Percentiles rank a stretch among this genome's conserved stretches.
Conservation (phyloP, 768 basidiomycete species). For the Lactifluus volemus region DNA sequence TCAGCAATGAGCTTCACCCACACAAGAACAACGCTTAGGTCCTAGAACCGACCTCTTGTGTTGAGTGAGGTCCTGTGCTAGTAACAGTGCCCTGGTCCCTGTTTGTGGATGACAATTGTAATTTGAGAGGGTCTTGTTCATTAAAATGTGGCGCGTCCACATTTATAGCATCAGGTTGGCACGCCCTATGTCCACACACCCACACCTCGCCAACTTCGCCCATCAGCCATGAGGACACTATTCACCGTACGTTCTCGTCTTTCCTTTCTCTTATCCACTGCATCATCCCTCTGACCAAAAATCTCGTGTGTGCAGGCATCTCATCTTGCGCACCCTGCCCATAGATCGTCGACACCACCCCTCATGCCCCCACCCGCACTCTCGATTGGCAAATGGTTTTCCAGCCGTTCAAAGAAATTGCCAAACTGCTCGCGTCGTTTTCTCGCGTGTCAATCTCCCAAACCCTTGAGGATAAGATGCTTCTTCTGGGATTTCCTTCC, state of each 20-base stretch:
- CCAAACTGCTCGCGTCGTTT: constrained; percentile 2
- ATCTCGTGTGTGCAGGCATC: constrained; percentile 1
- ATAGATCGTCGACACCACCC: background rate
- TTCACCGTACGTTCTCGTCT: constrained; percentile 1
- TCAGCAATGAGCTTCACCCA: background rate
- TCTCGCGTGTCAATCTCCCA: background rate
- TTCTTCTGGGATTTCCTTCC: constrained; percentile 10
- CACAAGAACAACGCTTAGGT: background rate
- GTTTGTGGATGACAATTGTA: background rate
- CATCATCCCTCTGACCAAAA: background rate
- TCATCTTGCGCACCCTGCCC: background rate
- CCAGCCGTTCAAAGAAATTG: constrained; percentile 6
- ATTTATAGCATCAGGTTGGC: constrained; percentile 1
- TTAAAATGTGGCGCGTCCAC: background rate
- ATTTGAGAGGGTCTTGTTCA: background rate
- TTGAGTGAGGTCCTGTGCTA: background rate
- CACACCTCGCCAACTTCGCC: background rate
- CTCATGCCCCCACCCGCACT: background rate
- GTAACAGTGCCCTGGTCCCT: background rate
- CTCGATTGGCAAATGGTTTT: constrained; percentile 10
- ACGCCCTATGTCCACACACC: background rate
- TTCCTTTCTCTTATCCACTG: background rate
- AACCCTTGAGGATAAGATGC: background rate
- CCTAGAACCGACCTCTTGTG: background rate
- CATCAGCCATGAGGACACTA: constrained; percentile 1